A percentile compares a stretch with the other conserved stretches of the same genome.
Evolutionary conservation across 2,329 filamentous ascomycete species (phyloP).

Genomic region (Fusarium clavum): DNA sequence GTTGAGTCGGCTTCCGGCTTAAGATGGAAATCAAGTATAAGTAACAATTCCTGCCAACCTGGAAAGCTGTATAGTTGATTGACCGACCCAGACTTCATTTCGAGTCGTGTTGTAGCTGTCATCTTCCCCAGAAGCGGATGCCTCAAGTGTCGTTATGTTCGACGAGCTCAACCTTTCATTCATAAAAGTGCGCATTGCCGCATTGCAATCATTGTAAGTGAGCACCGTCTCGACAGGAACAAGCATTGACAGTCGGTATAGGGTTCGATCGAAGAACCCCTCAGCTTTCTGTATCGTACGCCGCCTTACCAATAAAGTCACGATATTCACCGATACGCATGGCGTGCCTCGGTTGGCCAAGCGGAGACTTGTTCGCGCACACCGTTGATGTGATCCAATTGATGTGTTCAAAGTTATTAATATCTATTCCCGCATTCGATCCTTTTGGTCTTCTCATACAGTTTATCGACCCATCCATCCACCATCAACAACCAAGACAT

Average conservation of each 20-base stretch:
- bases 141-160: constrained; percentile 46
- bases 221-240: not conserved
- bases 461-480: constrained; percentile 88
- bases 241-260: not conserved
- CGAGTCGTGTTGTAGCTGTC: not conserved
- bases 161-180: constrained; percentile 58
- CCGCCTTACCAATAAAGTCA: constrained; percentile 42
- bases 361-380: constrained; percentile 41
- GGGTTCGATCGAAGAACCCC: constrained; percentile 20
- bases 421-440: constrained; percentile 7
- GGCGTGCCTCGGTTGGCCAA: constrained; percentile 40
- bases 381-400: constrained; percentile 22
- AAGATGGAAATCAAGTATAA: not conserved
- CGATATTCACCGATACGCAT: constrained; percentile 26
- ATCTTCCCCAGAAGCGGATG: not conserved
- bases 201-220: constrained; percentile 61
- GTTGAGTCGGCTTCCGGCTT: constrained; percentile 26
- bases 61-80: not conserved
- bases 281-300: constrained; percentile 35
- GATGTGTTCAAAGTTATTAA: not conserved
- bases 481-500: constrained; percentile 86
- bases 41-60: not conserved
- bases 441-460: not conserved
- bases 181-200: constrained; percentile 60
- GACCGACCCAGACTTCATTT: not conserved